A percentile compares a stretch with the other conserved stretches of the same genome.
phyloP scores from a whole-genome alignment of 2,329 filamentous ascomycete species.

The Onygena corvina region DNA sequence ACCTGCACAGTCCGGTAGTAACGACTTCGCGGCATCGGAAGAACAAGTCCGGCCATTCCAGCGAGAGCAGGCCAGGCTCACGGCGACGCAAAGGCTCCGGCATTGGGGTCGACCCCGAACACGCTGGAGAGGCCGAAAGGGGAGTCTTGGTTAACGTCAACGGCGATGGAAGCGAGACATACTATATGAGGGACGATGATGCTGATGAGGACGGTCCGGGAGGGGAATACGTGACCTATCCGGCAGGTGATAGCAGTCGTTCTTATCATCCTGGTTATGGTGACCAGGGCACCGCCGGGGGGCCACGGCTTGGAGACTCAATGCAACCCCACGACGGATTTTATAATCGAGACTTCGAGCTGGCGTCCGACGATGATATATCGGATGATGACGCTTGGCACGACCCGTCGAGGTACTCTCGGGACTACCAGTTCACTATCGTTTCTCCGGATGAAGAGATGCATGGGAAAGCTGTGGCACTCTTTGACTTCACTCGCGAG shows the following conservation, averaged over 20 bases:
- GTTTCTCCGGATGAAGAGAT: constrained; percentile 94
- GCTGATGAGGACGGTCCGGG: constrained; percentile 55
- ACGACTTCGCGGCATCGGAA: constrained; percentile 76
- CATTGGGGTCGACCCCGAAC: constrained; percentile 24
- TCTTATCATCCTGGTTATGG: constrained; percentile 36
- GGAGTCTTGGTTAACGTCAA: constrained; percentile 56
- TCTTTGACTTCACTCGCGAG: constrained; percentile 90
- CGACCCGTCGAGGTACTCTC: constrained; percentile 70
- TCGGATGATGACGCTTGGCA: constrained; percentile 45
- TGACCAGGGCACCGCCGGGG: constrained; percentile 30
- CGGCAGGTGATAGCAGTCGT: constrained; percentile 50
- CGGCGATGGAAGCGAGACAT: constrained; percentile 60
- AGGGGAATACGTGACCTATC: constrained; percentile 71
- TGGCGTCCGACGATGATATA: constrained; percentile 35
- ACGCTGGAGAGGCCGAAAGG: constrained; percentile 45
- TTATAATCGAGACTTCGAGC: constrained; percentile 13
- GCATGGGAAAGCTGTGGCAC: constrained; percentile 86
- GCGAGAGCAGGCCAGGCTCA: constrained; percentile 28
- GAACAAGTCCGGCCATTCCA: constrained; percentile 56
- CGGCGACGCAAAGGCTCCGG: constrained; percentile 38
- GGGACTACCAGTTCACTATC: constrained; percentile 89
- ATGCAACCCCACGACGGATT: not conserved
- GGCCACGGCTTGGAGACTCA: not conserved
- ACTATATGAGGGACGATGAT: constrained; percentile 61
- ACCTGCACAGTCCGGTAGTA: constrained; percentile 77